Base-by-base conservation (phyloP, 805 yeast genomes). In the Candida sanyiensis region DNA sequence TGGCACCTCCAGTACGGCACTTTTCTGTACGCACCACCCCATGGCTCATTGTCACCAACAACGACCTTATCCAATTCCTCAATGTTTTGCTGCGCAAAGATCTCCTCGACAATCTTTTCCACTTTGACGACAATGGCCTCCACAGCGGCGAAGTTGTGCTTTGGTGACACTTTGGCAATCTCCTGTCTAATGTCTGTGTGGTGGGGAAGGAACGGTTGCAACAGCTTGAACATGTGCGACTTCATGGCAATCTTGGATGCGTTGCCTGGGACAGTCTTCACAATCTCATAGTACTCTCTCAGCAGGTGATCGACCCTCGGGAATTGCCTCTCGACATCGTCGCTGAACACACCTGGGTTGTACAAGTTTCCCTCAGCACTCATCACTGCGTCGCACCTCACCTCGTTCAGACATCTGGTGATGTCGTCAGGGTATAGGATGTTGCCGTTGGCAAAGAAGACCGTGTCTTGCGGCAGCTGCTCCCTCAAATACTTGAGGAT, bases 1-100 rank as follows among this genome's bases (percentile, higher is more conserved):
- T 90, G 98, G 48, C 95, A 80, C 52, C 97, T 73, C 97, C 97
- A 90, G 58, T 83, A 88, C 2, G 98, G 97, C 12, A 90, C 76
- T 5, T 70, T 73, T 57, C 78, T 77, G 58, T 93, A 90, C 11
- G 69, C 51, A 1, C 95, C 95, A 34, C 95, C 95, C 89, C 94
- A 83, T 18, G 62, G 54, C 49, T 77, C 77, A 26, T 54, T 50
- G 6, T 72, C 75, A 0, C 88, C 87, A 7, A 61, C 65, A 0
- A 61, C 63, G 1, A 83, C 69, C 4, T 54, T 59, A 52, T 87
- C 96, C 15, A 70, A 44, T 36, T 70, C 72, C 4, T 62, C 67
- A n/a, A 77, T 77, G 39, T 77, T 67, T 1, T 65, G 69, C 35
- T 72, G 63, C 5, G 59, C 59, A 46, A 69, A 79, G 1, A 87